Evolutionary conservation across 2,329 filamentous ascomycete genomes (phyloP).

Genomic region (Neopestalotiopsis rosae): DNA sequence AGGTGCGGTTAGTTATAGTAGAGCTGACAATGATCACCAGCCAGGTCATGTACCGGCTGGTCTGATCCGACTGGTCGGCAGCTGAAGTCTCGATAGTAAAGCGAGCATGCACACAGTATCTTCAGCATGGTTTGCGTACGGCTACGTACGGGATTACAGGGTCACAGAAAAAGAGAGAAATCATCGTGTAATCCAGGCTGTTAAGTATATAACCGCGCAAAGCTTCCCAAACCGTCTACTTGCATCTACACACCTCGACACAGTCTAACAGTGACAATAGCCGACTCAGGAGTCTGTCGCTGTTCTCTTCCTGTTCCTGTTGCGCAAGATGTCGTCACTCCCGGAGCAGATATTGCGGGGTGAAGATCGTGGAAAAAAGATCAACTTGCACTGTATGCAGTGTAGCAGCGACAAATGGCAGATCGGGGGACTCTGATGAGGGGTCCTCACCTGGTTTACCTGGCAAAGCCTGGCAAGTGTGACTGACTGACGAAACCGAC

Average conservation of each 20-base stretch:
- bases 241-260: neutral
- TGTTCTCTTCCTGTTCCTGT: slow-evolving; percentile 8
- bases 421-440: neutral
- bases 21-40: slow-evolving; percentile 1
- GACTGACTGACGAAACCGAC: slow-evolving; percentile 1
- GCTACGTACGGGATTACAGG: neutral
- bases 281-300: neutral
- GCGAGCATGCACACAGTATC: neutral
- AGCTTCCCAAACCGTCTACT: neutral
- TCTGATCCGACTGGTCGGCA: neutral
- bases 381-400: neutral
- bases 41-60: neutral
- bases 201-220: neutral
- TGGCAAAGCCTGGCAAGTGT: neutral
- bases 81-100: neutral
- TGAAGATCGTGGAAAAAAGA: neutral
- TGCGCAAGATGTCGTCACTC: slow-evolving; percentile 15
- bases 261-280: too few relatives aligned
- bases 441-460: neutral
- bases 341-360: slow-evolving; percentile 3
- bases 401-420: neutral
- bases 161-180: neutral
- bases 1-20: slow-evolving; percentile 4
- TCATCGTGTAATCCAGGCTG: neutral
- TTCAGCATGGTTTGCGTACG: neutral